Percentiles rank a stretch among this genome's conserved stretches.
Evolutionary conservation across 805 yeast genomes (phyloP).

Genomic region (Groenewaldozyma salmanticensis): DNA sequence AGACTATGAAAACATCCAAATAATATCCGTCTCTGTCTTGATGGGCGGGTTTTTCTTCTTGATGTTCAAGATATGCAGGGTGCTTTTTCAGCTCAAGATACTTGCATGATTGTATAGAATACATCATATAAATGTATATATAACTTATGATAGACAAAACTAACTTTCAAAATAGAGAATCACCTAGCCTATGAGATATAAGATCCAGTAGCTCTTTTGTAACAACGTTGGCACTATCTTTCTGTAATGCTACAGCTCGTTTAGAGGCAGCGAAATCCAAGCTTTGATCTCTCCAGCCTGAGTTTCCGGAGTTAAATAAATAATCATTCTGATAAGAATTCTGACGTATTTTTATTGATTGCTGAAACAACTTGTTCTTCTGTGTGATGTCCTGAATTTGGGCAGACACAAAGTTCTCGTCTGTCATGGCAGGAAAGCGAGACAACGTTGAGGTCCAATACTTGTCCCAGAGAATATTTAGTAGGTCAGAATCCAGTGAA

Average conservation of each 20-base stretch:
- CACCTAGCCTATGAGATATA: neutral
- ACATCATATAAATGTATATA: no score
- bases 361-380: conserved; percentile 7
- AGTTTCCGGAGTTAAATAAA: no score
- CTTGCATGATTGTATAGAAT: no score
- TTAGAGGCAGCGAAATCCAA: no score
- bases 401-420: conserved; percentile 21
- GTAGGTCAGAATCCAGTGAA: conserved; percentile 38
- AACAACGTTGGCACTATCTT: neutral
- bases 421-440: conserved; percentile 19
- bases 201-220: neutral
- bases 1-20: conserved; percentile 27
- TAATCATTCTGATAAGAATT: no score
- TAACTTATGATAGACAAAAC: no score
- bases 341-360: no score
- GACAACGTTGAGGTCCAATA: conserved; percentile 37
- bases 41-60: conserved; percentile 29
- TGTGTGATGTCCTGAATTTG: conserved; percentile 23
- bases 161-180: neutral
- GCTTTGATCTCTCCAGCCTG: no score
- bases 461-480: conserved; percentile 35
- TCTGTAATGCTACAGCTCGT: neutral
- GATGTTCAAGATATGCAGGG: conserved; percentile 14
- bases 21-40: conserved; percentile 29
- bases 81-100: neutral